Evolutionary conservation across 352 stramenopile species (phyloP), one percentile per base, ranked within the genome.

Genomic region (Pythium coloratum): DNA sequence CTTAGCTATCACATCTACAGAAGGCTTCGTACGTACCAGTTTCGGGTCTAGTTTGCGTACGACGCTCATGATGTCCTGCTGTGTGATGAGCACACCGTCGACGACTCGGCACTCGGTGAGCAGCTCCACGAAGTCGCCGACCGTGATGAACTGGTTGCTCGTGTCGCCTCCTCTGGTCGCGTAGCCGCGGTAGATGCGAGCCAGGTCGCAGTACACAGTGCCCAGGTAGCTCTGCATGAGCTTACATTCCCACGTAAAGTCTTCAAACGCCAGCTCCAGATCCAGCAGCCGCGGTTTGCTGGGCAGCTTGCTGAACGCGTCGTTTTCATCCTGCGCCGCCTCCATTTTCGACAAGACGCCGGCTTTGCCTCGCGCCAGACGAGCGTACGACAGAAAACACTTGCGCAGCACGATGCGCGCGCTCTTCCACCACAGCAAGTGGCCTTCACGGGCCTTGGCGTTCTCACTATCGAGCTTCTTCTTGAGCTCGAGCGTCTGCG

Each of bases 401-500:
- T 93, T 93, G 26, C 83, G 74, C 67, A 92, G 76, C n/a, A 92
- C 76, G 55, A 93, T 86, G 24, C 85, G 83, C 12, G 75, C 40
- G 66, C 80, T 85, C 55, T 91, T 90, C 71, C 78, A 80, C 85
- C 85, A 93, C 12, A 91, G 58, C 40, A 76, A 30, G 59, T 93
- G 83, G 3, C 82, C 82, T 32, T 93, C 85, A 20, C 81, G 80
- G 9, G 83, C 76, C 33, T 86, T 83, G 18, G 69, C 42, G 55
- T 90, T 79, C 36, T 92, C 85, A 7, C 51, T 20, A 36, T 93
- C 83, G 47, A 93, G 67, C 14, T 76, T 72, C 32, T 78, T 72
- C 71, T 93, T 93, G n/a, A 93, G 69, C 30, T 93, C 85, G 2
- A 93, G 62, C 62, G 78, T 86, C 44, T 92, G 83, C 5, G 82